phyloP scores from a whole-genome alignment of 345 rosid genomes.

The Litchi chinensis region DNA sequence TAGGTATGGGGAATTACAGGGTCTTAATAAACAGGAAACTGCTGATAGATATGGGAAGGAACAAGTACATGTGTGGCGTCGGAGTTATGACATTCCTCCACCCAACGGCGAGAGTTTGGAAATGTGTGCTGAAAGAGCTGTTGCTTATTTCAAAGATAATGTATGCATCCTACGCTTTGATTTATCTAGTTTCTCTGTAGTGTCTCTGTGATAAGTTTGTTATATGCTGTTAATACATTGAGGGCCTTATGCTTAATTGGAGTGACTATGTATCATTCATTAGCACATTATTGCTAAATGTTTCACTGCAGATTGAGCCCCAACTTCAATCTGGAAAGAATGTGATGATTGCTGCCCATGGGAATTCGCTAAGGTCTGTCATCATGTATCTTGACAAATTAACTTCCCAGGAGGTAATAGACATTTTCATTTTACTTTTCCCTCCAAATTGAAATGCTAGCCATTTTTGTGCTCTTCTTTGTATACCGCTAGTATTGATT shows the following conservation, averaged over 20 bases:
- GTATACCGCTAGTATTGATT: neutral
- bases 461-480: neutral
- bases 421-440: neutral
- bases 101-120: conserved; percentile 98
- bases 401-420: conserved; percentile 88
- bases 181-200: conserved; percentile 11
- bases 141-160: conserved; percentile 60
- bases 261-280: neutral
- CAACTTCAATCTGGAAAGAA: conserved; percentile 85
- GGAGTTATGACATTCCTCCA: conserved; percentile 94
- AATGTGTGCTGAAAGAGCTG: conserved; percentile 98
- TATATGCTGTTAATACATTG: neutral
- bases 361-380: conserved; percentile 90
- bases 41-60: conserved; percentile 92
- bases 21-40: conserved; percentile 95
- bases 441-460: neutral
- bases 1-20: conserved; percentile 98
- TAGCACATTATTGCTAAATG: conserved; percentile 19
- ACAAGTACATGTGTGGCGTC: conserved; percentile 95
- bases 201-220: neutral
- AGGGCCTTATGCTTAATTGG: neutral
- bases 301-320: conserved; percentile 73
- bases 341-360: conserved; percentile 94
- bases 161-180: conserved; percentile 29
- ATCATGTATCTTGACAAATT: conserved; percentile 96